Evolutionary conservation across 306 rosid genomes (phyloP).

Genomic region (Prosopis cineraria): DNA sequence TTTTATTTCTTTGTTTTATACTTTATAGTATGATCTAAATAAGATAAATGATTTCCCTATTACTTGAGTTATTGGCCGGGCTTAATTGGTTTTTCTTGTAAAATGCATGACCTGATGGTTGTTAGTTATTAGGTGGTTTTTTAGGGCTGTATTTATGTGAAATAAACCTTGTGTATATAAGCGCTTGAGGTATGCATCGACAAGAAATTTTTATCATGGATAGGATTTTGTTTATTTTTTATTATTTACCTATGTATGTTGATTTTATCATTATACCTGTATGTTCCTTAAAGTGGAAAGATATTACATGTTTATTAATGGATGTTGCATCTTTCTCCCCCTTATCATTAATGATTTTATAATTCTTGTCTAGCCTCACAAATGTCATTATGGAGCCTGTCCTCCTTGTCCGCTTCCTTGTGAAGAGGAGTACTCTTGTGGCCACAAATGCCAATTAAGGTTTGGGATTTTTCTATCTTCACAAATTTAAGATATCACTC

Average conservation of each 20-base stretch:
- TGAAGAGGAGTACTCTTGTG: constrained; percentile 79
- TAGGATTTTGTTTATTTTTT: neutral
- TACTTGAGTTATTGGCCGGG: neutral
- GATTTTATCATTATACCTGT: constrained; percentile 9
- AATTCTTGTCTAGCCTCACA: constrained; percentile 73
- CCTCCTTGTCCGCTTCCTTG: constrained; percentile 78
- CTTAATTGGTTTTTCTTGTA: neutral
- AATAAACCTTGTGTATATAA: neutral
- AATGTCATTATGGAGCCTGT: constrained; percentile 97
- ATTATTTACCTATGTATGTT: neutral
- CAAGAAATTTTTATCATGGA: neutral
- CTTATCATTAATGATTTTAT: constrained; percentile 33
- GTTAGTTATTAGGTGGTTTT: neutral
- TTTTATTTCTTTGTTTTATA: neutral
- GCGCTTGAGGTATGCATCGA: neutral
- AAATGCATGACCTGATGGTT: neutral
- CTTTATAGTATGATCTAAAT: neutral
- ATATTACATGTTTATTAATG: neutral
- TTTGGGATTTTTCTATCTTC: constrained; percentile 38
- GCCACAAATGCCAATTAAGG: constrained; percentile 90
- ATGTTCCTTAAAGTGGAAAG: constrained; percentile 20
- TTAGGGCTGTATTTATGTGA: neutral
- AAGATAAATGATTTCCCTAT: neutral
- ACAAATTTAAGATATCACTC: constrained; percentile 11
- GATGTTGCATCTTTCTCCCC: neutral